Evolutionary conservation across 305 asterid genomes (phyloP).

Genomic region (Rubia tinctorum): DNA sequence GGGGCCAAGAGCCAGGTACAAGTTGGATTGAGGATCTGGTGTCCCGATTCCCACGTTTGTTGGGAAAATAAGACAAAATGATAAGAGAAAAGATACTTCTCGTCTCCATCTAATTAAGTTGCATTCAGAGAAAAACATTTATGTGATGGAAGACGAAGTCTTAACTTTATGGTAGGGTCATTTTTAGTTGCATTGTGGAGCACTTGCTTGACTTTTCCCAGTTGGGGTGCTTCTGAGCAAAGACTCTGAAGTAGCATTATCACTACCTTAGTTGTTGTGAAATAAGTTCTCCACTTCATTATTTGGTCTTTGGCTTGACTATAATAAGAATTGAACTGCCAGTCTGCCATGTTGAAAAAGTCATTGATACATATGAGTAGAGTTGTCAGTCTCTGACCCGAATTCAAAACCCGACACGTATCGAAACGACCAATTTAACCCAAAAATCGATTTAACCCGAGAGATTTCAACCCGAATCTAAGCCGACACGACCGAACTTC

Average conservation of each 20-base stretch:
- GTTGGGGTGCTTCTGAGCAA: slow-evolving; percentile 4
- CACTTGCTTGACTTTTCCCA: slow-evolving; percentile 1
- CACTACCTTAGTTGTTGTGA: background rate
- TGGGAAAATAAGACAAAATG: background rate
- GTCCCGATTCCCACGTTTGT: background rate
- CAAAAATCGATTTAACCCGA: too few species aligned
- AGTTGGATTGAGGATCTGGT: background rate
- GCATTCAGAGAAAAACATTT: background rate
- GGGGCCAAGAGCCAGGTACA: background rate
- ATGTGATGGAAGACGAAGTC: background rate
- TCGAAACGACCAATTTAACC: too few species aligned
- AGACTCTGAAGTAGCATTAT: slow-evolving; percentile 1
- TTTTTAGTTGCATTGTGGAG: background rate
- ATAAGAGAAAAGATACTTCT: background rate
- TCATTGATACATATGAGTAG: background rate
- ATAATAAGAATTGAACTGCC: background rate
- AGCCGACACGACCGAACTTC: too few species aligned
- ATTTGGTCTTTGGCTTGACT: background rate
- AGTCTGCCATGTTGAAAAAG: background rate
- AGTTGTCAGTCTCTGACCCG: too few species aligned
- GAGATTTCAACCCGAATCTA: too few species aligned
- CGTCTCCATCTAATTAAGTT: background rate
- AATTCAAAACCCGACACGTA: too few species aligned
- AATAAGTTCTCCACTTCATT: background rate
- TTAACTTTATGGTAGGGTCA: background rate